phyloP scores from a whole-genome alignment of 805 yeast genomes.

The Candida easanensis region DNA sequence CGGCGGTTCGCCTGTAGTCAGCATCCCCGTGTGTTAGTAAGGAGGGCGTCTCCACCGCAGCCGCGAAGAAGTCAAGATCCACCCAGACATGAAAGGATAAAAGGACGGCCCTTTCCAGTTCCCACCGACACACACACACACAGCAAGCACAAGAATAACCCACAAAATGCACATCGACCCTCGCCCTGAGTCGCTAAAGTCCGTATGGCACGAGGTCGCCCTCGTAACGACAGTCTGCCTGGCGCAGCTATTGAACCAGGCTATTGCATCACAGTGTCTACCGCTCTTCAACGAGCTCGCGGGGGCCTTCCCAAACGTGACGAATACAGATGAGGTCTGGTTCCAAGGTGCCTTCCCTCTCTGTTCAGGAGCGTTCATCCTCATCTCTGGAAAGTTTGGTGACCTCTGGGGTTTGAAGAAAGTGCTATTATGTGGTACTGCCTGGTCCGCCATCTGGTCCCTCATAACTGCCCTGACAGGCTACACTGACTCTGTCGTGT shows the following conservation, averaged over 20 bases:
- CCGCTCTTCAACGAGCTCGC: conserved; percentile 35
- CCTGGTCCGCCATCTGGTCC: conserved; percentile 55
- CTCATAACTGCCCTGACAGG: conserved; percentile 56
- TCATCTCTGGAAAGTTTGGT: conserved; percentile 67
- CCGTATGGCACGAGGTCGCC: conserved; percentile 24
- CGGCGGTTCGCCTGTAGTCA: too few species aligned
- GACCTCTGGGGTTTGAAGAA: conserved; percentile 65
- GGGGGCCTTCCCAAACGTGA: conserved; percentile 30
- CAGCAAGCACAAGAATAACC: neutral
- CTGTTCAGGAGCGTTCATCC: conserved; percentile 69
- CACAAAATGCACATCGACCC: neutral
- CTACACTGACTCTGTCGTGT: conserved; percentile 46
- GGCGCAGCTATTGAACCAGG: conserved; percentile 40
- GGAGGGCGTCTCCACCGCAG: too few species aligned
- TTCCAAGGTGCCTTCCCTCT: conserved; percentile 69
- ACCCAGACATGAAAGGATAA: too few species aligned
- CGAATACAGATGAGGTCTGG: conserved; percentile 46
- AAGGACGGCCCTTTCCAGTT: too few species aligned
- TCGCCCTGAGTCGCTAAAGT: conserved; percentile 5
- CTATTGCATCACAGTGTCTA: conserved; percentile 37
- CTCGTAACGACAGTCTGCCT: conserved; percentile 31
- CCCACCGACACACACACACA: neutral
- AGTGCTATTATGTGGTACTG: conserved; percentile 51
- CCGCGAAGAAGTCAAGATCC: too few species aligned
- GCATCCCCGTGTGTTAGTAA: too few species aligned